These are phyloP conservation scores for Skeletonema menzelii DNA, from an alignment of 108 stramenopile genomes.

Conservation along the genomic window DNA sequence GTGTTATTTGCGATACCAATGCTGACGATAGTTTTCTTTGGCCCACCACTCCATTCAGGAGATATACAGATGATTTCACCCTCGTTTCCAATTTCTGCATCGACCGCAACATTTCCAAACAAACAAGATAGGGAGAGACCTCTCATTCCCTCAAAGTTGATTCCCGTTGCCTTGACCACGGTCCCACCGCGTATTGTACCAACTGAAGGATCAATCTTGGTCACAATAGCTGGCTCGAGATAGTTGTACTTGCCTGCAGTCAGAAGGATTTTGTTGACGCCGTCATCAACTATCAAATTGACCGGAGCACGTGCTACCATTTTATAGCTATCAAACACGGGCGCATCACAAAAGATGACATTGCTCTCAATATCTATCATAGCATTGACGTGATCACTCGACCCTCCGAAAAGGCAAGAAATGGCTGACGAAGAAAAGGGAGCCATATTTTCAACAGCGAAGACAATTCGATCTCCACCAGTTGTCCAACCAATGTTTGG, in stretches of 20 bases:
- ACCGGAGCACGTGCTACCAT: constrained; percentile 22
- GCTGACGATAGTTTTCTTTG: constrained; percentile 15
- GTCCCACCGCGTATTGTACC: constrained; percentile 37
- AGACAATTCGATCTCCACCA: constrained; percentile 12
- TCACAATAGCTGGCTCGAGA: constrained; percentile 29
- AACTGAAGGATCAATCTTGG: constrained; percentile 25
- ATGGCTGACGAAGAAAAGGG: constrained; percentile 15
- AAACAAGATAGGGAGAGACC: constrained; percentile 34
- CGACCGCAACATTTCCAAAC: constrained; percentile 18
- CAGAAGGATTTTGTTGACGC: constrained; percentile 7
- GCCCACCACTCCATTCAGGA: constrained; percentile 19
- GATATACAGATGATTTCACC: constrained; percentile 15
- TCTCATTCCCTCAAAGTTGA: constrained; percentile 26
- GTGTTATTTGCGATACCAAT: constrained; percentile 10
- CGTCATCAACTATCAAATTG: constrained; percentile 12
- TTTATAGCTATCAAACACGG: background rate
- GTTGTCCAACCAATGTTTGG: constrained; percentile 36
- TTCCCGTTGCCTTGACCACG: constrained; percentile 20
- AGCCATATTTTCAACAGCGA: constrained; percentile 14
- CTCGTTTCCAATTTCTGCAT: constrained; percentile 23
- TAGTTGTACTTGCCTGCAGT: constrained; percentile 16
- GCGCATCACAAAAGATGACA: constrained; percentile 8
- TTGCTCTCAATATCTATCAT: background rate
- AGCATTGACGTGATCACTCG: constrained; percentile 4
- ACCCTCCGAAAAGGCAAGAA: constrained; percentile 27